A percentile compares a stretch with the other conserved stretches of the same genome.
Conservation (phyloP, 2,329 filamentous ascomycete species). For the Diplodia seriata region DNA sequence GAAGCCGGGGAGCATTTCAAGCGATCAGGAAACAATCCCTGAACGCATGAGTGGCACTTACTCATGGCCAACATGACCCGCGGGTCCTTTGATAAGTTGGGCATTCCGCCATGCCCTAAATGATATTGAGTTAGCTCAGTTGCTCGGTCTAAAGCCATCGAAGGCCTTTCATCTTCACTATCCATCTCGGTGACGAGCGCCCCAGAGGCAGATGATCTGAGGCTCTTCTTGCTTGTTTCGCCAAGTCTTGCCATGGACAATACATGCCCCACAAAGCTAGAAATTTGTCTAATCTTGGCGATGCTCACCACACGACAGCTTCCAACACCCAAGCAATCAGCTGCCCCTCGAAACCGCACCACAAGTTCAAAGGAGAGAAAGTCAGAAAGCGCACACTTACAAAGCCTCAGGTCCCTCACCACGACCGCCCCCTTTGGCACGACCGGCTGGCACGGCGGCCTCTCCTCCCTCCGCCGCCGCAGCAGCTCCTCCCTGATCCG, state of each 20-base stretch:
- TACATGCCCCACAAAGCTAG: neutral
- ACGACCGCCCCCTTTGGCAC: slow-evolving; percentile 64
- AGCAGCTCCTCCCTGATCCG: slow-evolving; percentile 55
- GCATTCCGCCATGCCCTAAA: slow-evolving; percentile 66
- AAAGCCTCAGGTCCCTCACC: slow-evolving; percentile 66
- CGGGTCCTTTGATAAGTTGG: slow-evolving; percentile 56
- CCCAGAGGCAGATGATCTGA: neutral
- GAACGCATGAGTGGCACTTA: neutral
- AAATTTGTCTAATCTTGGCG: neutral
- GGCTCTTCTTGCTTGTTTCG: neutral
- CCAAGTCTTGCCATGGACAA: neutral
- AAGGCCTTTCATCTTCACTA: neutral
- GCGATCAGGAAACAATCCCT: neutral
- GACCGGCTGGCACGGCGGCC: slow-evolving; percentile 58
- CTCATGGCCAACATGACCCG: slow-evolving; percentile 42
- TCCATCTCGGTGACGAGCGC: neutral
- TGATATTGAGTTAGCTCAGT: neutral
- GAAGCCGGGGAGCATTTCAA: neutral
- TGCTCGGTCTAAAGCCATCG: neutral
- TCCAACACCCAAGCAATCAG: neutral
- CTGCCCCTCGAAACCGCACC: neutral
- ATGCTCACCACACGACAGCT: neutral
- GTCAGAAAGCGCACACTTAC: slow-evolving; percentile 1
- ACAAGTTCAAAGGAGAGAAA: neutral
- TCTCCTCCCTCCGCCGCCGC: slow-evolving; percentile 45